Evolutionary conservation across 208 protist species (phyloP), one percentile per base, ranked within the genome.

Genomic region (Trypanosoma grayi): DNA sequence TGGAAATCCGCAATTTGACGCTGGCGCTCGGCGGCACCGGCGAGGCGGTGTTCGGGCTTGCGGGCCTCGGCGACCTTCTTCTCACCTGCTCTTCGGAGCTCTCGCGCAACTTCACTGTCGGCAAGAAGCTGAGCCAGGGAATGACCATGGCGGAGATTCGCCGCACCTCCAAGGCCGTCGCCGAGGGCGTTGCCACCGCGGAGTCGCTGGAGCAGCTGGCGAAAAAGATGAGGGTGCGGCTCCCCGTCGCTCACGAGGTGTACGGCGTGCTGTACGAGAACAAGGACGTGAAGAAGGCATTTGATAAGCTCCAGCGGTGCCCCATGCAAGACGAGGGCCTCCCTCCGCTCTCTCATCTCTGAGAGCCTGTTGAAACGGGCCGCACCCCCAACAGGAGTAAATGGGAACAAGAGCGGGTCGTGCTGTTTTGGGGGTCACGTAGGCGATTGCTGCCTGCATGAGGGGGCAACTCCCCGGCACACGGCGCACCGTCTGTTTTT

Each of bases 41-140:
- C 16, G 70, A 76, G 57, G 85, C 91, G 44, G 66, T 97, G 47
- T 91, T 92, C 54, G 91, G 91, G 16, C 87, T 97, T 18, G 83
- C 88, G 22, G 91, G 91, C 30, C 70, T 96, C 34, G 90, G 90
- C 20, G 90, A 96, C 60, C 75, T 96, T 34, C 71, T 92, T 27
- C 87, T 96, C 33, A 96, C 90, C 16, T 94, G 85, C 79, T 92
- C 81, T 36, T 90, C 81, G 0, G 86, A 92, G 73, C 57, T 96
- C 43, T 93, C 85, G 11, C 79, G 90, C 39, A 96, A 96, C 81
- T 94, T 92, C 70, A 83, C 85, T 13, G 83, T 93, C 1, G 90
- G 90, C 40, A 57, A 90, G 64, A 77, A 81, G 45, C 70, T 96
- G 6, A 87, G 85, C 34, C 13, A 84, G 34, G 90, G 90, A 24